Conservation (phyloP, 371 early-diverging fungal genomes). For the Dichotomocladium elegans region DNA sequence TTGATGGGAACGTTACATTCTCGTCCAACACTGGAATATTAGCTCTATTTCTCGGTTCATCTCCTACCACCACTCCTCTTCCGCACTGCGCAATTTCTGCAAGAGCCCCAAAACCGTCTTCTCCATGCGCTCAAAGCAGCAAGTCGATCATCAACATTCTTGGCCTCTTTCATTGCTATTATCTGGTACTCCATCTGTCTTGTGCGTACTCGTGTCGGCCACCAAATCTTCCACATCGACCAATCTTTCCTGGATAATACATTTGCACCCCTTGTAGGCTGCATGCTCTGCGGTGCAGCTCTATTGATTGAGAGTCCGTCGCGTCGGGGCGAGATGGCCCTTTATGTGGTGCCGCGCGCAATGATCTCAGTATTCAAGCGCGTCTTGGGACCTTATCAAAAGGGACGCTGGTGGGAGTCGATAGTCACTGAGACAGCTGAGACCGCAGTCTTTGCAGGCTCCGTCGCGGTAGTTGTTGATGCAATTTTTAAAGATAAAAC, state of each 20-base stretch:
- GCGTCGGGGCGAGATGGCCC: conserved; percentile 62
- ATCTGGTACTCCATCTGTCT: conserved; percentile 62
- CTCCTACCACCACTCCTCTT: conserved; percentile 55
- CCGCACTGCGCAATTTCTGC: conserved; percentile 32
- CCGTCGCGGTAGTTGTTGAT: conserved; percentile 35
- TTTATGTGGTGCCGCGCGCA: conserved; percentile 60
- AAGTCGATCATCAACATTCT: conserved; percentile 57
- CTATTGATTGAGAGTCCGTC: conserved; percentile 55
- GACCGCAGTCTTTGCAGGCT: conserved; percentile 32
- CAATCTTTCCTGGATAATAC: conserved; percentile 39
- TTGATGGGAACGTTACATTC: neutral
- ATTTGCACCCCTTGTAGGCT: conserved; percentile 51
- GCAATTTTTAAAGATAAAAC: conserved; percentile 40
- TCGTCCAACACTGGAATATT: neutral
- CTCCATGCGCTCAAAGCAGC: conserved; percentile 43
- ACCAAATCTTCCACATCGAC: conserved; percentile 31
- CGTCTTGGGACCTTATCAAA: conserved; percentile 35
- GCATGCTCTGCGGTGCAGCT: conserved; percentile 56
- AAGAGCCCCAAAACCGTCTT: conserved; percentile 27
- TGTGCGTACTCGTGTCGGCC: conserved; percentile 48
- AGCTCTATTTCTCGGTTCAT: conserved; percentile 62
- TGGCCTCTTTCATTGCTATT: conserved; percentile 55
- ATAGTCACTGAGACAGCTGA: conserved; percentile 27
- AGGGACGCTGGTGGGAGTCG: conserved; percentile 34
- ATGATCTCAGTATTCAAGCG: conserved; percentile 51